Conservation (phyloP, 768 basidiomycete species). For the Calocybe indica region DNA sequence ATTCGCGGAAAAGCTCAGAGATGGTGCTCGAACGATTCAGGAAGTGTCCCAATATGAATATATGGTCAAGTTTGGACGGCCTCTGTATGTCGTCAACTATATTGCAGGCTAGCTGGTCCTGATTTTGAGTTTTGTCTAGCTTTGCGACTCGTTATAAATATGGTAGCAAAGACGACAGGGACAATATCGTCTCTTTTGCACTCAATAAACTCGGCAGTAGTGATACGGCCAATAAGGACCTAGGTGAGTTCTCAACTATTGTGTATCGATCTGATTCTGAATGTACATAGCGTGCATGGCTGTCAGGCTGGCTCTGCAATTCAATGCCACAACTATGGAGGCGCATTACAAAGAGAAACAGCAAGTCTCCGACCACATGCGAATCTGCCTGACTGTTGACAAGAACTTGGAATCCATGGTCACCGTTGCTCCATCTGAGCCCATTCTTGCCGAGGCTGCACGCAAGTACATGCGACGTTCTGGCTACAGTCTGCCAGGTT, state of each 20-base stretch:
- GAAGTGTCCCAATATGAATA: not conserved
- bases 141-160: not conserved
- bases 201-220: no score
- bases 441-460: slow-evolving; percentile 12
- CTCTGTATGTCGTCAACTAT: not conserved
- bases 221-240: no score
- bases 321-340: slow-evolving; percentile 1
- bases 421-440: slow-evolving; percentile 14
- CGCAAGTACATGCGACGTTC: not conserved
- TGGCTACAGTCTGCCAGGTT: no score
- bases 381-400: slow-evolving; percentile 1
- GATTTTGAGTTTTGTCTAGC: not conserved
- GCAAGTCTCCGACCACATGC: slow-evolving; percentile 5
- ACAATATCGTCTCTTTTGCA: no score
- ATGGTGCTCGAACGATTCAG: not conserved
- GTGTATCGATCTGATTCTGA: no score
- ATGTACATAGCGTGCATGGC: slow-evolving; percentile 2
- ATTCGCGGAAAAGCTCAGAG: no score
- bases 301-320: slow-evolving; percentile 5
- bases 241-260: no score
- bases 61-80: not conserved
- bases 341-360: not conserved
- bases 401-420: no score
- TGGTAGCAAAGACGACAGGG: no score
- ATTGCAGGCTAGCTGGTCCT: not conserved